Conservation (phyloP, 23 red algal genomes). For the Gracilaria caudata region DNA sequence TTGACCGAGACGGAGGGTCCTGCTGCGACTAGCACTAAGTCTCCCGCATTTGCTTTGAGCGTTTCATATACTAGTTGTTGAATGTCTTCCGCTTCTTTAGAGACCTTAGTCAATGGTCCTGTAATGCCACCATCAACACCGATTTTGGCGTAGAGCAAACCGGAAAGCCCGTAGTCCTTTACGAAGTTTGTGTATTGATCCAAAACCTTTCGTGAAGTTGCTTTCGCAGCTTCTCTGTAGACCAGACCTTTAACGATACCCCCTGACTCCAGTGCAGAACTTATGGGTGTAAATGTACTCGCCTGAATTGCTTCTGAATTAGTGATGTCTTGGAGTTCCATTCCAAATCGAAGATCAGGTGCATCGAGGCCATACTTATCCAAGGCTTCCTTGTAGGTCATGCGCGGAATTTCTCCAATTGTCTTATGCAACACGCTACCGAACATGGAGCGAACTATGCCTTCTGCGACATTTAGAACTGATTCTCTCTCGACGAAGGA, state of each 20-base stretch:
- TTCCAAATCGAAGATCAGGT: constrained; percentile 96
- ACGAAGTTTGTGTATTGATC: constrained; percentile 92
- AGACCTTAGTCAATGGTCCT: constrained; percentile 76
- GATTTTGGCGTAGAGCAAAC: constrained; percentile 92
- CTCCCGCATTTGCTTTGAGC: constrained; percentile 64
- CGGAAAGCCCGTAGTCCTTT: constrained; percentile 80
- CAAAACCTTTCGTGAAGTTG: constrained; percentile 79
- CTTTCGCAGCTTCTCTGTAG: constrained; percentile 47
- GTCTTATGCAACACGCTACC: constrained; percentile 30
- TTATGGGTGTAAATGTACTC: constrained; percentile 63
- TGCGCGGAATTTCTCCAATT: constrained; percentile 68
- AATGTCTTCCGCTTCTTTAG: constrained; percentile 9
- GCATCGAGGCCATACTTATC: constrained; percentile 95
- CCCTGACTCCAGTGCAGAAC: constrained; percentile 35
- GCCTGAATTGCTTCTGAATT: constrained; percentile 18
- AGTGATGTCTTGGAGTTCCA: constrained; percentile 82
- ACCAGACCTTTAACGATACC: constrained; percentile 84
- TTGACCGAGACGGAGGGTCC: constrained; percentile 75
- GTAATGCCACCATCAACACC: constrained; percentile 53
- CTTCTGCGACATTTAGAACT: constrained; percentile 86
- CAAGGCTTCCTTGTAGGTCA: constrained; percentile 87
- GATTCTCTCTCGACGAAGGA: constrained; percentile 91
- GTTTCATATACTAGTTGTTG: constrained; percentile 22
- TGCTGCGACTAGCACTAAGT: constrained; percentile 84
- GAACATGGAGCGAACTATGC: constrained; percentile 77